Conservation (phyloP, 164 flowering plant genomes). For the Magnolia sinica region DNA sequence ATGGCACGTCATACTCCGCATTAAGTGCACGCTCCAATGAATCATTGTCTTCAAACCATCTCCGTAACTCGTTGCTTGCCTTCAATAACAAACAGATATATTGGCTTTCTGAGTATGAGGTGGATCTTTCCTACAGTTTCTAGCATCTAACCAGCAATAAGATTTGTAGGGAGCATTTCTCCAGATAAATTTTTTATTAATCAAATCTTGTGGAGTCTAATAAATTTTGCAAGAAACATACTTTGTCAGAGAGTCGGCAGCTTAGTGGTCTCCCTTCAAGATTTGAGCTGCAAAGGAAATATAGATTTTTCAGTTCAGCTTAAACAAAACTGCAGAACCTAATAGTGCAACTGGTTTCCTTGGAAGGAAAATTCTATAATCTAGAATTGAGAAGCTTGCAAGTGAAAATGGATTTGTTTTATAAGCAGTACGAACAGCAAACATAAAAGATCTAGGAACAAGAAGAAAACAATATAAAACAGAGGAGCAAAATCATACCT, state of each 20-base stretch:
- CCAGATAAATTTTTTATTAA: too few species aligned
- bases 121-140: constrained; percentile 1
- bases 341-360: neutral
- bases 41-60: constrained; percentile 90
- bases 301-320: neutral
- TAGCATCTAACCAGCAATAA: neutral
- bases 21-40: constrained; percentile 80
- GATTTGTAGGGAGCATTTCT: too few species aligned
- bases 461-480: neutral
- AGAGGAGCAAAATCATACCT: constrained; percentile 44
- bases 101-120: constrained; percentile 12
- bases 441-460: neutral
- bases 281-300: constrained; percentile 55
- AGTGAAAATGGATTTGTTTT: too few species aligned
- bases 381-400: too few species aligned
- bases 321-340: neutral
- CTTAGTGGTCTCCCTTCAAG: constrained; percentile 78
- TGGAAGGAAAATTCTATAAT: too few species aligned
- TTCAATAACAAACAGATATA: constrained; percentile 19
- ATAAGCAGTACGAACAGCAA: neutral
- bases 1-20: constrained; percentile 58
- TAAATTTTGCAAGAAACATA: constrained; percentile 29
- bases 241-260: constrained; percentile 91
- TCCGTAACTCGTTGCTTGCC: constrained; percentile 64
- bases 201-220: constrained; percentile 1